Conservation (phyloP, 768 basidiomycete genomes). For the Termitomyces sp. region DNA sequence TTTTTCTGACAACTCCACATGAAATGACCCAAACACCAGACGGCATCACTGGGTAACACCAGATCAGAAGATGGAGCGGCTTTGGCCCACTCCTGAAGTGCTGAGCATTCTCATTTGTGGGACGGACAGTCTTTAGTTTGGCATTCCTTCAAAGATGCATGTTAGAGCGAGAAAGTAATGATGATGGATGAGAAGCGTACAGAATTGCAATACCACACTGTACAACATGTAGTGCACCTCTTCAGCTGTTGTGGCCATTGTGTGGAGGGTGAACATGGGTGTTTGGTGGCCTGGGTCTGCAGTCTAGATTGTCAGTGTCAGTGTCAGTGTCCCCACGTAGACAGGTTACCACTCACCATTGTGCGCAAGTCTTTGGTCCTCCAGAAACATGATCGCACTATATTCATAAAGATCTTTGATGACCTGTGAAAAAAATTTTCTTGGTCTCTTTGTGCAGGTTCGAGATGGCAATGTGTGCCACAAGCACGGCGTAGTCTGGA, state of each 20-base stretch:
- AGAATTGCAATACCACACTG: slow-evolving; percentile 68
- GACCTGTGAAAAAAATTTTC: slow-evolving; percentile 94
- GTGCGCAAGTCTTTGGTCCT: too few relatives aligned
- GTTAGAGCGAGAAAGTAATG: background rate
- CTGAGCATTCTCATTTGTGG: slow-evolving; percentile 77
- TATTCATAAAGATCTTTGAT: slow-evolving; percentile 88
- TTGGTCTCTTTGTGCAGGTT: slow-evolving; percentile 99
- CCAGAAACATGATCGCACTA: slow-evolving; percentile 38
- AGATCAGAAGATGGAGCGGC: slow-evolving; percentile 41
- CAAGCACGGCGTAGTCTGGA: slow-evolving; percentile 97
- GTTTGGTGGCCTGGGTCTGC: too few relatives aligned
- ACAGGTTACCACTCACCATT: too few relatives aligned
- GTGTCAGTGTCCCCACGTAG: too few relatives aligned
- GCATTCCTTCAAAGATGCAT: slow-evolving; percentile 41
- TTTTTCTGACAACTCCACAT: slow-evolving; percentile 59
- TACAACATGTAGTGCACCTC: slow-evolving; percentile 71
- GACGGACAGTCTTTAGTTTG: slow-evolving; percentile 68
- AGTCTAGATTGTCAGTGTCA: too few relatives aligned
- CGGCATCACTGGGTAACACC: slow-evolving; percentile 66
- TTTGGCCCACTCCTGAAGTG: slow-evolving; percentile 55
- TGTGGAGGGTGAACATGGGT: too few relatives aligned
- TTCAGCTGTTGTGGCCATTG: slow-evolving; percentile 31
- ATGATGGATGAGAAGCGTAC: slow-evolving; percentile 35
- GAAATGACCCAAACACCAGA: slow-evolving; percentile 74
- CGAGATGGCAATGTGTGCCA: slow-evolving; percentile 97